Evolutionary conservation across 1,284 basidiomycete species (phyloP), one percentile per base, ranked within the genome.

Genomic region (Chondrostereum purpureum): DNA sequence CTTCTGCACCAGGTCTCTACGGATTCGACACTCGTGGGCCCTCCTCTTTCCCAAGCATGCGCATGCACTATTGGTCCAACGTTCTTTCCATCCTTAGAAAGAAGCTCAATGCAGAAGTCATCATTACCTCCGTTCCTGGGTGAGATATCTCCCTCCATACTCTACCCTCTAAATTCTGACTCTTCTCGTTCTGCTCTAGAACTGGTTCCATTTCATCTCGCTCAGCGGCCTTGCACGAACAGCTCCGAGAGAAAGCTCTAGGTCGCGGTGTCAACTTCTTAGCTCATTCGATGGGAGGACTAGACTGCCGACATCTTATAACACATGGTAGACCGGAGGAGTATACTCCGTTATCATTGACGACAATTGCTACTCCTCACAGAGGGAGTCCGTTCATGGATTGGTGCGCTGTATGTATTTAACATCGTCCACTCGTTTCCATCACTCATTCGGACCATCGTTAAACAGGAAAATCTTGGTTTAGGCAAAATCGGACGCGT

Each of bases 331-430:
- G 78, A 51, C 93, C 95, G 0, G 74, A 69, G 13, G 80, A 88
- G 44, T 99, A 99, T 65, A 76, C 72, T 1, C 94, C 96, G 0
- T 66, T 92, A 33, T 93, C 90, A 5, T 69, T 99, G 49, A 98
- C 91, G 0, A 91, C 87, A 13, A 79, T 99, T 52, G 86, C 85
- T 38, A 98, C 96, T 0, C 96, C 96, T 13, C 96, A 99, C 64
- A 79, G 89, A 19, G 95, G 95, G 19, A 93, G 89, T 55, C 93
- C 95, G 0, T 98, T 99, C 64, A 99, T 99, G 96, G 93, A 98
- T 66, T 99, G 95, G 95, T 98, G 95, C 68, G 76, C 77, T 43
- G 88, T 87, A 59, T 55, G 83, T 70, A 19, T 24, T 37, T 13
- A 18, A n/a, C n/a, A n/a, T n/a, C n/a, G n/a, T n/a, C n/a, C n/a